Evolutionary conservation across 345 rosid species (phyloP), one percentile per base, ranked within the genome.

Genomic region (Boechera divaricarpa): DNA sequence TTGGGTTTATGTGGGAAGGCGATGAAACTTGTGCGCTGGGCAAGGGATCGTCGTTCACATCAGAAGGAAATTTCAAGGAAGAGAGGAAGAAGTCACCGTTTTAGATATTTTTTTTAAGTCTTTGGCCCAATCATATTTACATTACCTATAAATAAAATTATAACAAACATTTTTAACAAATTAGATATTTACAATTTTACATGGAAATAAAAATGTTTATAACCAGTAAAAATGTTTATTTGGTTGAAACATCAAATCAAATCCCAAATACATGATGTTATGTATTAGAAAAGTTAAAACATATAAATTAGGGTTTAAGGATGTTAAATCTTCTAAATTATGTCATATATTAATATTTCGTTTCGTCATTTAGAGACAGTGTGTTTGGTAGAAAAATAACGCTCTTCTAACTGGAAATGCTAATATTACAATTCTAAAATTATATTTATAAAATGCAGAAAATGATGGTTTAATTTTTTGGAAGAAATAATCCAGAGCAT

Each of bases 1-100:
- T 9, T 8, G 63, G 57, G 71, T 54, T 3, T 2, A 69, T 16
- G 56, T 51, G 74, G 47, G 26, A 60, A 60, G 47, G 18, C 13
- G 70, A 69, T 69, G 70, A 76, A 60, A 69, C 80, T 76, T 76
- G 64, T 53, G 75, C 31, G 70, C n/a, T 21, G 65, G 80, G 70
- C 24, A 62, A 76, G 4, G 80, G 26, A 62, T 76, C 74, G 73
- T 35, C 26, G 18, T 7, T 67, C 54, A 42, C 73, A 75, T 68
- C 74, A 15, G 52, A 60, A 44, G 5, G 32, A 75, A 76, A 52
- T 69, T 69, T 76, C 80, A 69, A 24, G 39, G 69, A 69, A 76
- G 39, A 29, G 39, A 11, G 45, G 9, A 60, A 9, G 10, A 60
- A 16, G 45, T 59, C 29, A 35, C 13, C 28, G 44, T 59, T 59